A percentile compares a stretch with the other conserved stretches of the same genome.
phyloP scores from a whole-genome alignment of 2,329 filamentous ascomycete genomes.

The Coleophoma eucalyptorum region DNA sequence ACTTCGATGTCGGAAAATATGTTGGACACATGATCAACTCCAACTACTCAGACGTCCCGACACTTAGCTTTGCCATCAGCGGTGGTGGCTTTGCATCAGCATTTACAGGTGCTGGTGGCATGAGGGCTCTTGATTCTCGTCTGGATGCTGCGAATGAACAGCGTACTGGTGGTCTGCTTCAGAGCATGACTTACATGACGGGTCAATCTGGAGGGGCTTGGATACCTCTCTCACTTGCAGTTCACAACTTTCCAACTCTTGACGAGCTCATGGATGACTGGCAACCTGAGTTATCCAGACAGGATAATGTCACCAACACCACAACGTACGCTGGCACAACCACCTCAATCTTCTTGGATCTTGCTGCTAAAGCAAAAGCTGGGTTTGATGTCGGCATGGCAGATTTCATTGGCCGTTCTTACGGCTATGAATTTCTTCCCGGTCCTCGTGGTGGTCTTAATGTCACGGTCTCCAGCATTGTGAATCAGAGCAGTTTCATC shows the following conservation, averaged over 20 bases:
- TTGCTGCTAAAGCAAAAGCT: slow-evolving; percentile 5
- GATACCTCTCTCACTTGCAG: slow-evolving; percentile 5
- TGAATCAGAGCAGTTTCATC: slow-evolving; percentile 6
- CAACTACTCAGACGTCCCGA: slow-evolving; percentile 8
- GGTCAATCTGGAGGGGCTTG: slow-evolving; percentile 11
- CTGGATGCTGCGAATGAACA: slow-evolving; percentile 5
- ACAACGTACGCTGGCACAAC: neutral
- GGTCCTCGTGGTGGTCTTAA: slow-evolving; percentile 5
- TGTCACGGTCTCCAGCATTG: slow-evolving; percentile 6
- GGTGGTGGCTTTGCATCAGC: slow-evolving; percentile 10
- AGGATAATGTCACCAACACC: neutral
- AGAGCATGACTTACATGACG: slow-evolving; percentile 9
- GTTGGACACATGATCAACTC: neutral
- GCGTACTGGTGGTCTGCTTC: slow-evolving; percentile 8
- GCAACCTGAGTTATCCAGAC: slow-evolving; percentile 1
- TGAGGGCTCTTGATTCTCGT: slow-evolving; percentile 9
- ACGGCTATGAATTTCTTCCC: slow-evolving; percentile 9
- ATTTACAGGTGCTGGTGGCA: slow-evolving; percentile 6
- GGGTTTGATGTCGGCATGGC: slow-evolving; percentile 7
- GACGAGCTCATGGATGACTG: slow-evolving; percentile 6
- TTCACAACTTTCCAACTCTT: slow-evolving; percentile 7
- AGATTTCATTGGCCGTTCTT: slow-evolving; percentile 8
- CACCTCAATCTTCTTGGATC: neutral
- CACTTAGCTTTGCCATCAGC: slow-evolving; percentile 7
- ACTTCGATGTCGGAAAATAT: slow-evolving; percentile 6